These are phyloP conservation scores for Magnolia changhungtana DNA, from an alignment of 164 flowering plant genomes.

Conservation along the genomic window DNA sequence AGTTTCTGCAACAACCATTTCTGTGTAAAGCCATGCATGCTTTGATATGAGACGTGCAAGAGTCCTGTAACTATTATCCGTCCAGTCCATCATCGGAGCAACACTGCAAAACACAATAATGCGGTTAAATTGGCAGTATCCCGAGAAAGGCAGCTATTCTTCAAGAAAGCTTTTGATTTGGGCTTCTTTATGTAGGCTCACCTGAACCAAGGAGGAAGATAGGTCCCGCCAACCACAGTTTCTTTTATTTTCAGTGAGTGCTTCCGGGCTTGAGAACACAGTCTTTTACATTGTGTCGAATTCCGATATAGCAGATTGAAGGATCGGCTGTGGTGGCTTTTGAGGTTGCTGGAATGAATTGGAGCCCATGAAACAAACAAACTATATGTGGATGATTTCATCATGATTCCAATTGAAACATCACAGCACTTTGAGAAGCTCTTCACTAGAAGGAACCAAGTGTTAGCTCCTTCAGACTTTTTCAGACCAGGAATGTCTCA, in stretches of 20 bases:
- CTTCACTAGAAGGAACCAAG: not conserved
- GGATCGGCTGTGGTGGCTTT: constrained; percentile 38
- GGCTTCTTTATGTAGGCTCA: constrained; percentile 11
- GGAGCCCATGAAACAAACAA: constrained; percentile 49
- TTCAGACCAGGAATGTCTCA: not conserved
- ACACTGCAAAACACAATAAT: constrained; percentile 46
- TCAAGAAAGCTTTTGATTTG: not conserved
- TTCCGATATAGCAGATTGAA: constrained; percentile 14
- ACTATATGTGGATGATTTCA: constrained; percentile 50
- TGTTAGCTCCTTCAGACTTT: not conserved
- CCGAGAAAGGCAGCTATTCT: not conserved
- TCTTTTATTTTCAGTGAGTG: constrained; percentile 23
- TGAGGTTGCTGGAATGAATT: constrained; percentile 32
- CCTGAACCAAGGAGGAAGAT: constrained; percentile 87
- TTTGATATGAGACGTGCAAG: constrained; percentile 87
- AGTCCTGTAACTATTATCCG: constrained; percentile 83
- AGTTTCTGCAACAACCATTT: constrained; percentile 97
- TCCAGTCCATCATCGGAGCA: constrained; percentile 99
- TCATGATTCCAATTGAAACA: constrained; percentile 36
- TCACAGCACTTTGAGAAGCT: constrained; percentile 10
- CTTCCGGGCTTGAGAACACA: constrained; percentile 20
- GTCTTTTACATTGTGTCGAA: constrained; percentile 25
- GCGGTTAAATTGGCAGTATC: not conserved
- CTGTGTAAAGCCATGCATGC: constrained; percentile 95
- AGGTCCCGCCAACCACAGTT: constrained; percentile 37